Evolutionary conservation across 805 yeast species (phyloP).

Genomic region (Komagataella phaffii): DNA sequence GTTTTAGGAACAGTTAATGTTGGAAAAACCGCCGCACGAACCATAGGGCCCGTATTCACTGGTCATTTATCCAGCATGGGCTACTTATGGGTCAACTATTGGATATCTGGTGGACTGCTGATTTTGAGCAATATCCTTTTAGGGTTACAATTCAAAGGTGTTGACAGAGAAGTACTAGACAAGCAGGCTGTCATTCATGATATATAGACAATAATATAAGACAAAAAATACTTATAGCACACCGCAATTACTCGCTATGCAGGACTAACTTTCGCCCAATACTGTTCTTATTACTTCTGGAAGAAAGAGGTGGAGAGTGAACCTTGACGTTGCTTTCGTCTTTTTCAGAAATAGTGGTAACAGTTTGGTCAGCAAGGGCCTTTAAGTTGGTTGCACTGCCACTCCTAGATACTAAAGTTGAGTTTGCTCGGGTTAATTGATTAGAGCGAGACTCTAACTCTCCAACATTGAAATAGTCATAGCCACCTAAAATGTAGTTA

Average conservation of each 20-base stretch:
- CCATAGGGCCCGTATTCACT: slow-evolving; percentile 70
- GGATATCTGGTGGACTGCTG: slow-evolving; percentile 36
- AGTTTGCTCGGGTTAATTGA: slow-evolving; percentile 9
- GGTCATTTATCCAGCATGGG: slow-evolving; percentile 53
- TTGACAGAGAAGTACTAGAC: slow-evolving; percentile 21
- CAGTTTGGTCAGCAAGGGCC: slow-evolving; percentile 1
- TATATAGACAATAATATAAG: background rate
- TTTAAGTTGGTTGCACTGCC: slow-evolving; percentile 11
- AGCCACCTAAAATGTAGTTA: slow-evolving; percentile 35
- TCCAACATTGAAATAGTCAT: slow-evolving; percentile 47
- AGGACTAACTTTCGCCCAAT: background rate
- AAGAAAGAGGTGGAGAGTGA: background rate
- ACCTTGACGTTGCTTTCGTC: background rate
- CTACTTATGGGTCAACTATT: slow-evolving; percentile 32
- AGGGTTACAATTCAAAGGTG: slow-evolving; percentile 24
- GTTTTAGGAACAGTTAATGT: slow-evolving; percentile 82
- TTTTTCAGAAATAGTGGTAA: background rate
- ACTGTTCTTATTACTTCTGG: background rate
- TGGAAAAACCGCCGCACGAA: slow-evolving; percentile 74
- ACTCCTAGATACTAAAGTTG: slow-evolving; percentile 14
- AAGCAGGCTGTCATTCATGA: slow-evolving; percentile 2
- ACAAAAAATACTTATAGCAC: background rate
- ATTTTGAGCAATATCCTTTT: slow-evolving; percentile 34
- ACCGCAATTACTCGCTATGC: background rate
- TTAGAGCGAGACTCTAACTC: slow-evolving; percentile 34